Base-by-base conservation (phyloP, 352 stramenopile genomes). In the Phytopythium vexans region DNA sequence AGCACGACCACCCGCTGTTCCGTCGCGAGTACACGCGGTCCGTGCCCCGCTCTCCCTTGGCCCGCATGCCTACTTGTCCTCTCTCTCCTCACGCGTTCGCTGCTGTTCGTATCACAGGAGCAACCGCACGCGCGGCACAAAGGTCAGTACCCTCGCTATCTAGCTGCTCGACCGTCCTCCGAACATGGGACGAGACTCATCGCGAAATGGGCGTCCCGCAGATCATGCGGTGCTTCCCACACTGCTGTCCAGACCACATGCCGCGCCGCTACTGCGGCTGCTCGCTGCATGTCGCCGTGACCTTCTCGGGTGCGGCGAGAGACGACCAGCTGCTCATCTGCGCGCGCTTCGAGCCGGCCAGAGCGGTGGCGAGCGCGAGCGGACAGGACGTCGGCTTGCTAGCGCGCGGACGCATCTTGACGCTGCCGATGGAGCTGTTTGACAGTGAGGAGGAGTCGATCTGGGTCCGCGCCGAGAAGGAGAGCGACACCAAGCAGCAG, bases 161-260 rank as follows among this genome's bases (percentile, higher is more conserved):
- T 27, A 27, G 21, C 21, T 27, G 21, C 21, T 27, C 11, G 38
- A 12, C n/a, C 38, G n/a, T n/a, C 11, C 38, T 12, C 38, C n/a
- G 42, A 27, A 27, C 42, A 15, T 33, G n/a, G 42, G 27, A 49
- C 27, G 42, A 12, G 31, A 14, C 16, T 12, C 31, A 9, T 43
- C 27, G 38, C n/a, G 38, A n/a, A 42, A 21, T 27, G 21, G 21
- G 21, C 21, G 21, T 27, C 21, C 21, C 21, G 21, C 21, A 66
- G 53, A 63, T 70, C 50, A 41, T 72, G 47, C 64, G 64, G 8
- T 72, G 64, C 49, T 72, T 72, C 41, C 64, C 64, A 9, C 64
- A 72, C 49, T 72, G 64, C 45, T 72, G 64, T 27, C 64, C 64
- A 6, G 55, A 64, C 16, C 64, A 72, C 48, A 50, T 52, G 16